Conservation (phyloP, 176 grass and related monocot genomes). For the Hsuehochloa calcarea region DNA sequence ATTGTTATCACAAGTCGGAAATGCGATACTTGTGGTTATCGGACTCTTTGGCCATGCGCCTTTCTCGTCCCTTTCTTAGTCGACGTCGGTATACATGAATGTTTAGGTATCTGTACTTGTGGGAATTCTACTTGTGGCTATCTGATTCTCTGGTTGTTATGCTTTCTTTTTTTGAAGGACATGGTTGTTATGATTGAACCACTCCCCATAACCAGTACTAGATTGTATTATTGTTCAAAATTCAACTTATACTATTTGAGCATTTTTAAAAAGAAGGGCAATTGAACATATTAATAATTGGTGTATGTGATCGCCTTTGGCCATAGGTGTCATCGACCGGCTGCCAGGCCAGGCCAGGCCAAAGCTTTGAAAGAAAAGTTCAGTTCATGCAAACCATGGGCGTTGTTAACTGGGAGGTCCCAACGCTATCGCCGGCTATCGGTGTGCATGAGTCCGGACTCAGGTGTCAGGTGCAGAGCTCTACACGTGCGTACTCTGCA, state of each 20-base stretch:
- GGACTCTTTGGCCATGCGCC: not conserved
- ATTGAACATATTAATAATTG: not conserved
- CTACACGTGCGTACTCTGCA: not conserved
- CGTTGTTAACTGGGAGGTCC: not conserved
- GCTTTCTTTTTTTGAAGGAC: not conserved
- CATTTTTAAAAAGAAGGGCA: not conserved
- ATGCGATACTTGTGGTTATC: not conserved
- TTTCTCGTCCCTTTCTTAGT: not conserved
- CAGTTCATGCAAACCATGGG: not conserved
- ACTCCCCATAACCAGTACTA: not conserved
- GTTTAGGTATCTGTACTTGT: not conserved
- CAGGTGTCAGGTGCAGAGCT: not conserved
- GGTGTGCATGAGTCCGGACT: not conserved
- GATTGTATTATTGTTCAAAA: not conserved
- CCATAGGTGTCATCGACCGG: too few relatives aligned
- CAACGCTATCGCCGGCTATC: not conserved
- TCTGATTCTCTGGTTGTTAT: not conserved
- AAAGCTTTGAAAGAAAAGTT: constrained; percentile 1
- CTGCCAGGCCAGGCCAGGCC: not conserved
- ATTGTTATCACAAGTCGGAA: not conserved
- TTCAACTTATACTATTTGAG: not conserved
- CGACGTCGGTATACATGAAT: not conserved
- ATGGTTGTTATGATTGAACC: not conserved
- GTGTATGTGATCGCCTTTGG: not conserved
- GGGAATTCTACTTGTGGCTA: not conserved